Evolutionary conservation across 1,284 basidiomycete genomes (phyloP).

Genomic region (Ceratobasidium sp.): DNA sequence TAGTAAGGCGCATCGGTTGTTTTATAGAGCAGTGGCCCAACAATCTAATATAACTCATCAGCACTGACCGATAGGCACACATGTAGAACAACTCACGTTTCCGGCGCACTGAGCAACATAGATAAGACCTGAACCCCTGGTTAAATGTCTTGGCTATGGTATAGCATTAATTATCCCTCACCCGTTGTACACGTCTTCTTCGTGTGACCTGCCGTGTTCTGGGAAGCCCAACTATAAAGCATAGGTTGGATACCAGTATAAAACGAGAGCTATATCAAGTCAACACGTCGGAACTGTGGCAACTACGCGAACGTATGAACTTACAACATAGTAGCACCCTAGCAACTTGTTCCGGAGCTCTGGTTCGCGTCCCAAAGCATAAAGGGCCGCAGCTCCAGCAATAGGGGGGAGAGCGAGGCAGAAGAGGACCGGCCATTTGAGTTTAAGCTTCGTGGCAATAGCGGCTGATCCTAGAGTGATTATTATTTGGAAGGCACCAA

Average conservation of each 20-base stretch:
- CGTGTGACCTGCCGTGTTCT: constrained; percentile 57
- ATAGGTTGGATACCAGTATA: constrained; percentile 54
- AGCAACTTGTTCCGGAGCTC: constrained; percentile 51
- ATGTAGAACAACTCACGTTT: constrained; percentile 48
- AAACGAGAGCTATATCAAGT: constrained; percentile 49
- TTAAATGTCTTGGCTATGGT: not conserved
- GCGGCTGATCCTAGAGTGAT: constrained; percentile 53
- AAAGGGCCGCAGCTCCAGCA: constrained; percentile 52
- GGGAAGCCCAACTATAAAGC: constrained; percentile 55
- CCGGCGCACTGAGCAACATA: constrained; percentile 57
- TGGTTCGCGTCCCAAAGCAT: constrained; percentile 50
- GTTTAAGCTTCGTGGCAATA: constrained; percentile 57
- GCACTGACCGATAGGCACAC: not conserved
- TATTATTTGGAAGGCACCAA: constrained; percentile 57
- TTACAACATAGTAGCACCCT: constrained; percentile 55
- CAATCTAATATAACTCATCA: constrained; percentile 48
- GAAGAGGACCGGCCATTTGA: constrained; percentile 60
- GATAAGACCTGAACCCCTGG: constrained; percentile 46
- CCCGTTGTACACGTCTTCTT: constrained; percentile 55
- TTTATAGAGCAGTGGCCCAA: constrained; percentile 54
- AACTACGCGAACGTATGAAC: constrained; percentile 40
- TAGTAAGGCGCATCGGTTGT: constrained; percentile 54
- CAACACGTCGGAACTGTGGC: not conserved
- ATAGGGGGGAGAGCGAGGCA: constrained; percentile 53
- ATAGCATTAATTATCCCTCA: not conserved